These are phyloP conservation scores for Talaromyces sp. DNA, from an alignment of 2,329 filamentous ascomycete genomes.

Conservation along the genomic window DNA sequence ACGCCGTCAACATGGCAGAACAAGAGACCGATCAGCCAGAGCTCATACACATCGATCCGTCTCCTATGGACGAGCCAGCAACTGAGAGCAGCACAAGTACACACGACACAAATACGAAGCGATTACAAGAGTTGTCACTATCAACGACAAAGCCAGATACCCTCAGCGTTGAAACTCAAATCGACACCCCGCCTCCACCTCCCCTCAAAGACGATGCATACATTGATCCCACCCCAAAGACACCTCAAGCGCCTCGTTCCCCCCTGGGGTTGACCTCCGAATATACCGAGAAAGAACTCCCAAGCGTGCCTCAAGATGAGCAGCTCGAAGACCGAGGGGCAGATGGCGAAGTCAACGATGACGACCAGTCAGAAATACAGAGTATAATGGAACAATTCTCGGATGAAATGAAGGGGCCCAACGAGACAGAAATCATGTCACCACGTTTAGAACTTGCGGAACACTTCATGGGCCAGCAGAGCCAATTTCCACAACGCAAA, in stretches of 20 bases:
- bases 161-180: conserved; percentile 15
- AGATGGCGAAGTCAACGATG: conserved; percentile 39
- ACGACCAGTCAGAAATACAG: conserved; percentile 82
- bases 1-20: conserved; percentile 17
- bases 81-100: conserved; percentile 23
- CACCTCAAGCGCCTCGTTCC: conserved; percentile 42
- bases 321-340: conserved; percentile 51
- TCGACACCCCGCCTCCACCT: conserved; percentile 45
- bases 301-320: conserved; percentile 34
- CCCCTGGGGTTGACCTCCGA: conserved; percentile 40
- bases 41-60: conserved; percentile 25
- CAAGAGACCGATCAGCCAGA: conserved; percentile 21
- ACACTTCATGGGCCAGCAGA: conserved; percentile 66
- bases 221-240: conserved; percentile 50
- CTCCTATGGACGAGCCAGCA: conserved; percentile 20
- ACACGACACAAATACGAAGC: conserved; percentile 28
- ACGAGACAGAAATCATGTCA: conserved; percentile 85
- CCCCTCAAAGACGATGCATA: conserved; percentile 55
- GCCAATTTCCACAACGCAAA: conserved; percentile 74
- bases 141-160: conserved; percentile 27
- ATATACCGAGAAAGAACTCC: conserved; percentile 41
- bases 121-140: conserved; percentile 35
- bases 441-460: conserved; percentile 80
- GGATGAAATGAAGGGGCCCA: conserved; percentile 68
- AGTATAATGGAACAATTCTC: conserved; percentile 97